phyloP scores from a whole-genome alignment of 148 eudicot species.

The Spergularia marina region DNA sequence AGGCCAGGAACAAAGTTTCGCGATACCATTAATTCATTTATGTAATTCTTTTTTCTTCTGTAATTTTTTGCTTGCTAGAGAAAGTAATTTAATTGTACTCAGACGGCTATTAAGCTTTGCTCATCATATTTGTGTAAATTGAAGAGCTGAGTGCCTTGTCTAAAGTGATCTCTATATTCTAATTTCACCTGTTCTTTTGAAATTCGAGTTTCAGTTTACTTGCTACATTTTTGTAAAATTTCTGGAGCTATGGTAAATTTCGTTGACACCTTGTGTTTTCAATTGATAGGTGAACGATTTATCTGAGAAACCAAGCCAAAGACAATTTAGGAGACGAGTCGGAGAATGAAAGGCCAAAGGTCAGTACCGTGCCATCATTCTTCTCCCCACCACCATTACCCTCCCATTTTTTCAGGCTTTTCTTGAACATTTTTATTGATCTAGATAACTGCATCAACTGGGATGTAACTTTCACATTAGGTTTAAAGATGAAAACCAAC shows the following conservation, averaged over 20 bases:
- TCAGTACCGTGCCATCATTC: too few species aligned
- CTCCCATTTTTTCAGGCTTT: too few species aligned
- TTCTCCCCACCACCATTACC: too few species aligned
- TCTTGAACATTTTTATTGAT: too few species aligned
- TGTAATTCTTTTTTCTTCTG: conserved; percentile 9
- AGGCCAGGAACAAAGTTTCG: conserved; percentile 5
- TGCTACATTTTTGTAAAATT: too few species aligned
- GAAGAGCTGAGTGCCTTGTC: too few species aligned
- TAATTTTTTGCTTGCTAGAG: conserved; percentile 9
- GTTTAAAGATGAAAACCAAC: too few species aligned
- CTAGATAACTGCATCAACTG: too few species aligned
- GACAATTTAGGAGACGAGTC: not conserved
- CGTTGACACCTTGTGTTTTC: not conserved
- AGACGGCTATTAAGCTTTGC: not conserved
- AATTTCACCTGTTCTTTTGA: not conserved
- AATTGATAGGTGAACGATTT: not conserved
- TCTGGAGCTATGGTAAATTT: too few species aligned
- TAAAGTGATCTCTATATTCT: not conserved
- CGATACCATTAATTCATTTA: conserved; percentile 11
- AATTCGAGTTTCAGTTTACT: not conserved
- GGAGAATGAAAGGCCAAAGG: not conserved
- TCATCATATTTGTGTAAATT: conserved; percentile 3
- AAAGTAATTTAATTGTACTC: not conserved
- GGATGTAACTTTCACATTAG: too few species aligned
- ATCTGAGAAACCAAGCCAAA: not conserved